A percentile compares a stretch with the other conserved stretches of the same genome.
Evolutionary conservation across 495 filamentous ascomycete species (phyloP).

Genomic region (Penicillium soppii): DNA sequence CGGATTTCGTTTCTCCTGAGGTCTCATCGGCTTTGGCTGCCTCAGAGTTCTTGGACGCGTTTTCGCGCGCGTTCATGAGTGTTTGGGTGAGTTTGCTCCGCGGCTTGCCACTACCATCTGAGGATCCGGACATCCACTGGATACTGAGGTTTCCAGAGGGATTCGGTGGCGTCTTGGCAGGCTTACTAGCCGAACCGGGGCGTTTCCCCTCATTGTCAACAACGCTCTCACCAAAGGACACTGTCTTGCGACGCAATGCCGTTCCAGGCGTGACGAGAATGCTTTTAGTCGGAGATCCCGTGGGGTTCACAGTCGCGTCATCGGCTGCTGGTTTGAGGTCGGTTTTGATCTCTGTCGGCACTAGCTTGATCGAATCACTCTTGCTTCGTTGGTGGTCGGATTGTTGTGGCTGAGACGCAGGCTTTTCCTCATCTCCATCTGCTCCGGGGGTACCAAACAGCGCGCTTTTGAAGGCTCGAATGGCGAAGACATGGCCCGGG

Average conservation of each 20-base stretch:
- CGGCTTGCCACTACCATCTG: constrained; percentile 46
- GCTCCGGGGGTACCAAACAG: constrained; percentile 82
- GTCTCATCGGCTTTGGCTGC: constrained; percentile 14
- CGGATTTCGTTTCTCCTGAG: constrained; percentile 12
- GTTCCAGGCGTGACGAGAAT: constrained; percentile 92
- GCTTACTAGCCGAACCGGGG: constrained; percentile 30
- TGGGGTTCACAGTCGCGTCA: constrained; percentile 31
- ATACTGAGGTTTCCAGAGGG: constrained; percentile 62
- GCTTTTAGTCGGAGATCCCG: constrained; percentile 66
- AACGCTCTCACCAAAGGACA: constrained; percentile 80
- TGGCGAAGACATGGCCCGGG: constrained; percentile 89
- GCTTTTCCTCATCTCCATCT: constrained; percentile 32
- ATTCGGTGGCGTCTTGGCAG: constrained; percentile 31
- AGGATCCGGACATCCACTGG: constrained; percentile 58
- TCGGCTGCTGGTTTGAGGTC: constrained; percentile 21
- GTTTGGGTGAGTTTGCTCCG: constrained; percentile 49
- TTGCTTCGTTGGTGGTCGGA: constrained; percentile 22
- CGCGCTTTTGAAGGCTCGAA: constrained; percentile 87
- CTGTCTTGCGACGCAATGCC: constrained; percentile 77
- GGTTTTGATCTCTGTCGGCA: constrained; percentile 24
- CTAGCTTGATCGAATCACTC: constrained; percentile 19
- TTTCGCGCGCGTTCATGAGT: constrained; percentile 44
- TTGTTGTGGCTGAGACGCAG: constrained; percentile 17
- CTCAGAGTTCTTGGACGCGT: constrained; percentile 27
- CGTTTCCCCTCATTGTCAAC: constrained; percentile 57